Percentiles rank a stretch among this genome's conserved stretches.
These are phyloP conservation scores for Prototheca wickerhamii DNA, from an alignment of 163 green algal genomes.

Conservation along the genomic window DNA sequence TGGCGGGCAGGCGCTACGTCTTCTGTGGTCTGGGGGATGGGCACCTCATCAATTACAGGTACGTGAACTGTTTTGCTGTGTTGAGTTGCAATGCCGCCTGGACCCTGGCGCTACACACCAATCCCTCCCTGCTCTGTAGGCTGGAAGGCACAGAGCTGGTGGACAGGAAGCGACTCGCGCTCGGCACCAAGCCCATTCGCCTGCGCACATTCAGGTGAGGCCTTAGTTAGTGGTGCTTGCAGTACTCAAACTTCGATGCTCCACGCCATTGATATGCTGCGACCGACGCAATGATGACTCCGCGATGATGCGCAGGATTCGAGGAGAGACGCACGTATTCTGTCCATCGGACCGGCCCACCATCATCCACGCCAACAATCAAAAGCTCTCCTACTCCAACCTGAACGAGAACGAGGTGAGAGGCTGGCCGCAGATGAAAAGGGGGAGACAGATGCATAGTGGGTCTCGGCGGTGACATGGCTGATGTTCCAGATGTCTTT, in stretches of 20 bases:
- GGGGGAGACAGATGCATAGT: neutral
- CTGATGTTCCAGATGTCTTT: too few relatives aligned
- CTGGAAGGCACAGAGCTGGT: slow-evolving; percentile 19
- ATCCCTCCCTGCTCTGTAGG: too few relatives aligned
- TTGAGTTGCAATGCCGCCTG: neutral
- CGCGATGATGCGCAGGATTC: neutral
- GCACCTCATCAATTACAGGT: slow-evolving; percentile 55
- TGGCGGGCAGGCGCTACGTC: slow-evolving; percentile 72
- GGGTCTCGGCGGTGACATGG: neutral
- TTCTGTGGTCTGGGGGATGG: slow-evolving; percentile 87
- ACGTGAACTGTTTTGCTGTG: slow-evolving; percentile 19
- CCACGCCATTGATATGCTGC: neutral
- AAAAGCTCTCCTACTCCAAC: slow-evolving; percentile 93
- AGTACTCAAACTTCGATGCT: neutral
- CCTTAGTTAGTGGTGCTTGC: neutral
- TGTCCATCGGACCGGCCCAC: slow-evolving; percentile 86
- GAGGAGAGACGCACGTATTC: slow-evolving; percentile 70
- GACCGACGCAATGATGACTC: neutral
- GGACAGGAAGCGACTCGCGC: slow-evolving; percentile 70
- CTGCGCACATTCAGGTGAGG: slow-evolving; percentile 53
- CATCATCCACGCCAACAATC: slow-evolving; percentile 82
- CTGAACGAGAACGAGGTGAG: slow-evolving; percentile 87
- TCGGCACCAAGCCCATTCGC: slow-evolving; percentile 88
- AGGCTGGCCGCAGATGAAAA: neutral
- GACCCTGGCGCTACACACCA: neutral